phyloP scores from a whole-genome alignment of 148 eudicot genomes.

The Amaranthus hypochondriacus region DNA sequence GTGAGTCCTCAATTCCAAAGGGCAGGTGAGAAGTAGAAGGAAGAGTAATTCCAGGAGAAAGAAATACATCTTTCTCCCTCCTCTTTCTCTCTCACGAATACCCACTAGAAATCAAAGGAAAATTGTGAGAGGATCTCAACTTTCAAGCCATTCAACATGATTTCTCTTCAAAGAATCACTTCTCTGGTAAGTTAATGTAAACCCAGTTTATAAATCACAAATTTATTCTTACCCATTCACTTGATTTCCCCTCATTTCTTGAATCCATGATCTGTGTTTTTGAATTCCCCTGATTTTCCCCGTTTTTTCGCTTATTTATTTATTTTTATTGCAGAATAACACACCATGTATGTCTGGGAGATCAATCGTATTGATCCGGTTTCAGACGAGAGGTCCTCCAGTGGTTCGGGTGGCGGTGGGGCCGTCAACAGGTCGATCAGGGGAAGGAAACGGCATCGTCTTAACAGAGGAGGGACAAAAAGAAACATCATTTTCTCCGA shows the following conservation, averaged over 20 bases:
- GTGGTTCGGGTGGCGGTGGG: conserved; percentile 57
- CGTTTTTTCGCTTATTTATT: neutral
- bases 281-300: neutral
- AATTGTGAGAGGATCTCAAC: neutral
- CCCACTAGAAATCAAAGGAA: neutral
- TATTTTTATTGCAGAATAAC: conserved; percentile 44
- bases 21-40: neutral
- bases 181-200: conserved; percentile 44
- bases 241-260: neutral
- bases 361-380: conserved; percentile 37
- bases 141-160: conserved; percentile 37
- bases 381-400: conserved; percentile 27
- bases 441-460: conserved; percentile 49
- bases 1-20: conserved; percentile 2
- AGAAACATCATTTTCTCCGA: conserved; percentile 20
- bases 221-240: conserved; percentile 19
- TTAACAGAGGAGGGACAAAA: conserved; percentile 46
- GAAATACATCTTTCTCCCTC: neutral
- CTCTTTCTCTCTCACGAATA: neutral
- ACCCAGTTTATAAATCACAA: conserved; percentile 26
- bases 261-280: neutral
- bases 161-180: conserved; percentile 49
- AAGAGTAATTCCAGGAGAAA: too few species aligned
- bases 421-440: conserved; percentile 44
- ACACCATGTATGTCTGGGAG: conserved; percentile 47